Evolutionary conservation across 1,284 basidiomycete genomes (phyloP), one percentile per base, ranked within the genome.

Genomic region (Somion occarium): DNA sequence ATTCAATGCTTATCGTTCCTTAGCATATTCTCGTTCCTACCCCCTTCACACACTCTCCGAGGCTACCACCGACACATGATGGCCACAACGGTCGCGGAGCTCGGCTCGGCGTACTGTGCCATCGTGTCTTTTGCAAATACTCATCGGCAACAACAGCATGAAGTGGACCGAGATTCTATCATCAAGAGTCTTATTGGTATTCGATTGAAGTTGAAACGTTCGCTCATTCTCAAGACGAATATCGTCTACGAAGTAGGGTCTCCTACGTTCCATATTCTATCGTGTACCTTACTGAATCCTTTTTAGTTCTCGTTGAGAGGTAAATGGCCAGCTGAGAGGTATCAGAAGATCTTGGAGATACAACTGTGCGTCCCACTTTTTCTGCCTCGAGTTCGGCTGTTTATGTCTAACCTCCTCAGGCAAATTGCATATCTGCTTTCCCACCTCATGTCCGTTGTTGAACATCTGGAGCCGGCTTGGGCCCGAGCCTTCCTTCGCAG

Each of bases 401-500:
- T n/a, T 26, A n/a, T 39, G 38, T 30, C n/a, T n/a, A n/a, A n/a
- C n/a, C n/a, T n/a, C n/a, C n/a, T 4, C 54, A 88, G 84, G 47
- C 74, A 85, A 68, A 72, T 84, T 34, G 73, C 80, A 2, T 81
- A 78, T 57, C 73, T 78, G 0, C 69, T 89, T 1, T 83, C 82
- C 0, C 79, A 88, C 59, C 64, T 89, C 13, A 73, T 82, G 67
- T 84, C 83, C 0, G 74, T 83, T 4, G 69, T 85, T 3, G 78
- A 82, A 52, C 76, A 82, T 53, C 70, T 89, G 46, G 84, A 89
- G 48, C 79, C 82, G 0, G 71, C 78, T 13, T 94, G 87, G 91
- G 78, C 80, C 18, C 78, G 77, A 24, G 91, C 91, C 0, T 82
- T 93, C 54, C 73, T 94, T 15, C 77, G 78, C 18, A 72, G 91